These are phyloP conservation scores for Cyclotella cryptica DNA, from an alignment of 108 stramenopile species.

Conservation along the genomic window DNA sequence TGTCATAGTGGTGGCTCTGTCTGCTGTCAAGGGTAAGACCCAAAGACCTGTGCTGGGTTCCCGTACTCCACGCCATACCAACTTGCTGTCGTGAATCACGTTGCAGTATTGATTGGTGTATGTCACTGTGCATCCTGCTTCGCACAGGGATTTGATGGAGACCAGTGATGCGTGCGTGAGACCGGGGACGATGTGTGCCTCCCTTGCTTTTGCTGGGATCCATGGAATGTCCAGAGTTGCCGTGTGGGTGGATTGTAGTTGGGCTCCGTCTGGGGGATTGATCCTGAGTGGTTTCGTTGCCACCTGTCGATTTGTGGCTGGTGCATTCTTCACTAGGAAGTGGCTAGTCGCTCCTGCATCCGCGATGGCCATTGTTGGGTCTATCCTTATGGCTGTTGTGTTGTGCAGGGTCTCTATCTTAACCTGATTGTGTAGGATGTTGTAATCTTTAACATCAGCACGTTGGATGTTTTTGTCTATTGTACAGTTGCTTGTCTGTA, in stretches of 20 bases:
- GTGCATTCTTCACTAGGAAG: conserved; percentile 14
- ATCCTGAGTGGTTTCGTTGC: neutral
- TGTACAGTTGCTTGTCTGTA: no score
- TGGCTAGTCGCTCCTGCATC: no score
- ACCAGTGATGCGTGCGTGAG: conserved; percentile 5
- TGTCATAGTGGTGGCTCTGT: no score
- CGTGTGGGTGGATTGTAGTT: conserved; percentile 14
- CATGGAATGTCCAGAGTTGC: conserved; percentile 1
- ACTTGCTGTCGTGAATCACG: no score
- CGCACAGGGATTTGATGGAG: conserved; percentile 6
- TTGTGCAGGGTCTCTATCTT: no score
- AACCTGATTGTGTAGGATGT: no score
- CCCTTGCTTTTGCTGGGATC: neutral
- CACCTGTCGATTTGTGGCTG: neutral
- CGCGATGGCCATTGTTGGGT: no score
- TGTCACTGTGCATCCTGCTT: conserved; percentile 12
- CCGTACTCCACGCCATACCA: no score
- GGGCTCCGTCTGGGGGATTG: conserved; percentile 9
- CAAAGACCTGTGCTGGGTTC: neutral
- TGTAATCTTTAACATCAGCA: no score
- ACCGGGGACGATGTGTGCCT: conserved; percentile 18
- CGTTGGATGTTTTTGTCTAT: no score
- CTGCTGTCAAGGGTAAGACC: neutral
- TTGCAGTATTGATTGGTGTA: no score
- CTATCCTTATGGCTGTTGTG: no score